Base-by-base conservation (phyloP, 2,329 filamentous ascomycete genomes). In the Neocucurbitaria cava region DNA sequence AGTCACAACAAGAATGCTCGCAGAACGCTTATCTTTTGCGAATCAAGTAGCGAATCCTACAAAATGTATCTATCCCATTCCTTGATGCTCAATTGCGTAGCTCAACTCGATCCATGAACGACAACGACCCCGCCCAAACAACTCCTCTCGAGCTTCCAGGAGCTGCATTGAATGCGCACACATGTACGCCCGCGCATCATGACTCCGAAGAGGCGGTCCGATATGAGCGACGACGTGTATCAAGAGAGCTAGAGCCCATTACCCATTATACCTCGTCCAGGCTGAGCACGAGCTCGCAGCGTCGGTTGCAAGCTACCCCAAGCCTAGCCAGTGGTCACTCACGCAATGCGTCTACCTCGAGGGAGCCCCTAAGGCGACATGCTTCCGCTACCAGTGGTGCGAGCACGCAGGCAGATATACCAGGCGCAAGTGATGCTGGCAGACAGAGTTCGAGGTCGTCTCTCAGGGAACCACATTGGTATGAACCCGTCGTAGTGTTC, bases 401-500 rank as follows among this genome's bases (percentile, higher is more conserved):
- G 11, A 54, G 49, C 21, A 58, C 54, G 5, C 56, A 52, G 17
- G 10, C 45, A 23, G 42, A 56, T 38, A 24, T 36, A 8, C 28
- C n/a, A 10, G 44, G 43, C 21, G 33, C 26, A 18, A 46, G 28
- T n/a, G 33, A 42, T 35, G 18, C 3, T 42, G 47, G 41, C n/a
- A 5, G 20, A 18, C 36, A 9, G n/a, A 54, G 52, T 20, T 23
- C 17, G 6, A 26, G 36, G 21, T 49, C 51, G 9, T 38, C 54
- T 20, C 2, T 24, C 17, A 38, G 8, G 9, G 21, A 9, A 26
- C 54, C 59, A 47, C 64, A 65, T n/a, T 79, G 77, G 76, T 74
- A 73, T 48, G 65, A 74, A 46, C 62, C 69, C n/a, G 43, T 78
- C 17, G 63, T 65, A 24, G 76, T 65, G 45, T 81, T 82, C 55